Percentiles rank a stretch among this genome's conserved stretches.
These are phyloP conservation scores for Calocybe cyanea DNA, from an alignment of 768 basidiomycete species.

Conservation along the genomic window DNA sequence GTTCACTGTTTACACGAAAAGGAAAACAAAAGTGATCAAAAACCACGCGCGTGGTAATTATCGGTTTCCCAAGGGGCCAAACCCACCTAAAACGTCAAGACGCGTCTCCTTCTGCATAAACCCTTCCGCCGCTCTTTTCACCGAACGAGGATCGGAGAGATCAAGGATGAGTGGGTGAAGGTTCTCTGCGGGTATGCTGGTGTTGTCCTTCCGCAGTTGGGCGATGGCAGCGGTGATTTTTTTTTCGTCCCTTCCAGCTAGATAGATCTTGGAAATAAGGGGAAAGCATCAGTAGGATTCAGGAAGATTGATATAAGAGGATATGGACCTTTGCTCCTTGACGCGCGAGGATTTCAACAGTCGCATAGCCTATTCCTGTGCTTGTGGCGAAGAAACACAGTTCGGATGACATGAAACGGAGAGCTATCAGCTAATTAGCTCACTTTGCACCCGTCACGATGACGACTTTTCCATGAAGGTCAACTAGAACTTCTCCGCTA, in stretches of 20 bases:
- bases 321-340: constrained; percentile 52
- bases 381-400: constrained; percentile 8
- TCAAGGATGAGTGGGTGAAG: constrained; percentile 51
- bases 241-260: constrained; percentile 46
- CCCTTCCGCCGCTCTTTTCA: constrained; percentile 44
- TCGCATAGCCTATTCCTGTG: constrained; percentile 40
- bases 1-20: constrained; percentile 50
- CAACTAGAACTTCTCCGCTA: constrained; percentile 33
- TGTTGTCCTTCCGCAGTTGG: constrained; percentile 40
- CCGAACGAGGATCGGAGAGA: constrained; percentile 42
- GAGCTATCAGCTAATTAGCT: constrained; percentile 5
- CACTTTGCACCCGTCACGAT: constrained; percentile 60
- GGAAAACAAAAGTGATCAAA: not conserved
- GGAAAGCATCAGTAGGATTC: too few relatives aligned
- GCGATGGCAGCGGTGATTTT: constrained; percentile 47
- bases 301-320: constrained; percentile 14
- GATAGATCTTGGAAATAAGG: constrained; percentile 25
- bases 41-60: not conserved
- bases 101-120: constrained; percentile 47
- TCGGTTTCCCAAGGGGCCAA: not conserved
- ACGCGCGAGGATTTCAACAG: constrained; percentile 46
- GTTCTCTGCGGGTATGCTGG: constrained; percentile 34
- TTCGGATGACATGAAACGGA: not conserved
- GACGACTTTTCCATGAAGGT: constrained; percentile 46
- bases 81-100: constrained; percentile 52